Base-by-base conservation (phyloP, 768 basidiomycete genomes). In the Austroboletus eburneus region DNA sequence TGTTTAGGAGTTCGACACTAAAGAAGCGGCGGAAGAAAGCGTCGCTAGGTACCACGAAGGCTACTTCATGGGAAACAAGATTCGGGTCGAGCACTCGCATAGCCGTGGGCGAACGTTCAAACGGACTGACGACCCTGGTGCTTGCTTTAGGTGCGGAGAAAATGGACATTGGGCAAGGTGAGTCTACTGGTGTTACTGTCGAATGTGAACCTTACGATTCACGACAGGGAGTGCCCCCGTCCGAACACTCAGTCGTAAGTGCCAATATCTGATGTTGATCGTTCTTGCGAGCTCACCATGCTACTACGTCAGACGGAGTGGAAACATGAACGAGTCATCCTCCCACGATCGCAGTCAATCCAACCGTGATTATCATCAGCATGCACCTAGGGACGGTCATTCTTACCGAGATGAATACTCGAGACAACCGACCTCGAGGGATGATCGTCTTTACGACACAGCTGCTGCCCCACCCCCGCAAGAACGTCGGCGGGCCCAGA, bases 1-100 rank as follows among this genome's bases (percentile, higher is more conserved):
- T 14, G 18, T 24, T 39, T 39, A 92, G 89, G 90, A 91, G 79
- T 92, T 92, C 54, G 88, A 90, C 25, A 83, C 48, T 41, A 77
- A 79, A 38, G 83, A 85, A 56, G 85, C 90, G 33, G 90, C 90
- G 2, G 88, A 91, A 62, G 85, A 88, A 64, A 89, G 88, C 49
- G 87, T 92, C 5, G 79, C 82, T 5, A 91, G 91, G 62, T 93
- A 92, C 57, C 79, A 93, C 52, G 89, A 91, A 71, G 89, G 90
- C 2, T 84, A 74, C 51, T 93, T 93, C 64, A 89, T 93, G 88
- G 90, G 91, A 35, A 91, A 90, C 65, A 91, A 88, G 72, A 91
- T 93, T 46, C 82, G 87, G 10, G 91, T 92, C 9, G 91, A 92
- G 60, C 69, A 85, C 13, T 91, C 91, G 25, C 88, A 85, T 63